Percentiles rank a stretch among this genome's conserved stretches.
phyloP scores from a whole-genome alignment of 208 protist genomes.

The Leishmania tropica region DNA sequence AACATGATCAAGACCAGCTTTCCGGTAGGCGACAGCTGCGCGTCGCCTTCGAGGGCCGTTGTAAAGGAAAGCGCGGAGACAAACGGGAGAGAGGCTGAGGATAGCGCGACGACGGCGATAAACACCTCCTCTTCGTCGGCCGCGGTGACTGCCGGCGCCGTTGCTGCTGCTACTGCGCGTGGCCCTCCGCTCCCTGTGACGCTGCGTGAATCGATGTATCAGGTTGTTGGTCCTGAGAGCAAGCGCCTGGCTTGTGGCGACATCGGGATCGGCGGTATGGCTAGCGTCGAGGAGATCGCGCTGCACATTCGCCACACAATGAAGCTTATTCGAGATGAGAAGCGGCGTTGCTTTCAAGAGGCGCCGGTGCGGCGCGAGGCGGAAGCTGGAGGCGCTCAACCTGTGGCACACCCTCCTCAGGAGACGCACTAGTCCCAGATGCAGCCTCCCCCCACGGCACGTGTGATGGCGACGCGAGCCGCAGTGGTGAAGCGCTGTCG shows the following conservation, averaged over 20 bases:
- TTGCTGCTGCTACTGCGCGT: not conserved
- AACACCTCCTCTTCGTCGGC: not conserved
- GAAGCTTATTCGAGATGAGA: slow-evolving; percentile 60
- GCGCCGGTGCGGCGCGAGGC: slow-evolving; percentile 2
- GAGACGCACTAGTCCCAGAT: not conserved
- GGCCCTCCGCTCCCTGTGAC: slow-evolving; percentile 27
- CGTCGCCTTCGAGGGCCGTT: too few relatives aligned
- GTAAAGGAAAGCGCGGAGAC: not conserved
- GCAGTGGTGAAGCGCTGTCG: not conserved
- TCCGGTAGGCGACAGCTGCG: not conserved
- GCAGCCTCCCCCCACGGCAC: not conserved
- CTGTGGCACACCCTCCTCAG: not conserved
- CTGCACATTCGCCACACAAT: slow-evolving; percentile 59
- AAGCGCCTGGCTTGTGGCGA: slow-evolving; percentile 96
- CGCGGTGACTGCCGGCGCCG: not conserved
- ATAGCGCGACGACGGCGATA: not conserved
- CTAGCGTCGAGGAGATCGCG: slow-evolving; percentile 81
- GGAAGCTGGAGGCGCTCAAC: not conserved
- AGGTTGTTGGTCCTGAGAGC: slow-evolving; percentile 89
- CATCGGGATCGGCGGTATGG: slow-evolving; percentile 94
- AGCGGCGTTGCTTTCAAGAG: slow-evolving; percentile 21
- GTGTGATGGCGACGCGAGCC: not conserved
- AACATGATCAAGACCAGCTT: not conserved
- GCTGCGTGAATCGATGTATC: slow-evolving; percentile 62
- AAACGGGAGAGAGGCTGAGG: not conserved